Conservation (phyloP, 2,329 filamentous ascomycete species). For the Ophiosphaerella narmari region DNA sequence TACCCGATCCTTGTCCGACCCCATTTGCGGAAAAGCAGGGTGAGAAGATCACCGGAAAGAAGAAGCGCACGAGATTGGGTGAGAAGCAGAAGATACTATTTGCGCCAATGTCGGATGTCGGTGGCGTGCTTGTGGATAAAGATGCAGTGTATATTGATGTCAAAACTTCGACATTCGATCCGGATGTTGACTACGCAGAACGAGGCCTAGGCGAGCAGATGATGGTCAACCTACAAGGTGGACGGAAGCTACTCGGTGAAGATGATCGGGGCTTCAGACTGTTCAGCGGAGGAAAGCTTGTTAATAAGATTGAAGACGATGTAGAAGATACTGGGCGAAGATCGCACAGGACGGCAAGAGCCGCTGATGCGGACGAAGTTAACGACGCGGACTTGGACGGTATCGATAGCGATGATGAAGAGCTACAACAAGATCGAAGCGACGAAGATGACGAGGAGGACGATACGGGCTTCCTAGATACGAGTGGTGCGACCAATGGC, state of each 20-base stretch:
- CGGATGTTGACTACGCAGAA: slow-evolving; percentile 67
- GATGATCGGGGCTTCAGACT: slow-evolving; percentile 82
- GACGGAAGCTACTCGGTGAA: slow-evolving; percentile 80
- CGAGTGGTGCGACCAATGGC: slow-evolving; percentile 48
- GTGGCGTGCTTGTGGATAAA: slow-evolving; percentile 92
- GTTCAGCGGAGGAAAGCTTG: slow-evolving; percentile 75
- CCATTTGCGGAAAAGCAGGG: slow-evolving; percentile 86
- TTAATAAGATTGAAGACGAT: slow-evolving; percentile 61
- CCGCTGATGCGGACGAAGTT: slow-evolving; percentile 53
- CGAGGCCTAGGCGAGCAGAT: slow-evolving; percentile 94
- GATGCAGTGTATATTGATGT: slow-evolving; percentile 91
- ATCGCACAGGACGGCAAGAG: slow-evolving; percentile 56
- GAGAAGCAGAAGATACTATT: slow-evolving; percentile 97
- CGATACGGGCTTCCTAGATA: slow-evolving; percentile 50
- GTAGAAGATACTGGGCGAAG: slow-evolving; percentile 64
- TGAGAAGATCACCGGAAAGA: slow-evolving; percentile 83
- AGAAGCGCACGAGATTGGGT: slow-evolving; percentile 77
- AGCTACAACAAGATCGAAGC: slow-evolving; percentile 52
- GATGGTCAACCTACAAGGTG: slow-evolving; percentile 85
- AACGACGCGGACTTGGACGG: slow-evolving; percentile 58
- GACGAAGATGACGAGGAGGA: slow-evolving; percentile 60
- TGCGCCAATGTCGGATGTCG: slow-evolving; percentile 97
- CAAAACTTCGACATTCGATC: slow-evolving; percentile 72
- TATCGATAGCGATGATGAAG: slow-evolving; percentile 59
- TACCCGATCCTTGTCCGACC: slow-evolving; percentile 95